Base-by-base conservation (phyloP, 2,329 filamentous ascomycete genomes). In the Pseudogymnoascus sp. region DNA sequence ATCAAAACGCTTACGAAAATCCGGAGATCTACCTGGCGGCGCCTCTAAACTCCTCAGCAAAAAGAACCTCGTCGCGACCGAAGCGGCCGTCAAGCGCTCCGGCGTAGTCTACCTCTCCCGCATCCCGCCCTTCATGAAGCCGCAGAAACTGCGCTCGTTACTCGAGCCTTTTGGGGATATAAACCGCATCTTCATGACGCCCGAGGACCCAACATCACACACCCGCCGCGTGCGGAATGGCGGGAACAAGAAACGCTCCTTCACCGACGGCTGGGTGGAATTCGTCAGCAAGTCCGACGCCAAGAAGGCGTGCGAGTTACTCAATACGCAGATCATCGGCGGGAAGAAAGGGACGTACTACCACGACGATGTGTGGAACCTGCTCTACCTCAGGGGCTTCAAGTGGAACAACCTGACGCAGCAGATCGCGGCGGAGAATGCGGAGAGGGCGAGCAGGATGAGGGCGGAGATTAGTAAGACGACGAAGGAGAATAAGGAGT, bases 111-210 rank as follows among this genome's bases (percentile, higher is more conserved):
- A 95, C 77, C 81, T 96, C 67, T 93, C 90, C 4, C 86, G 91
- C 65, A 85, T 95, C 67, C 91, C 92, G 3, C 92, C 92, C 0
- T 96, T 93, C 76, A 95, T 96, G 90, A 93, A 92, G 71, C 90
- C 90, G 6, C 79, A 81, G 62, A 93, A 93, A 72, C 80, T 95
- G 43, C 86, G 89, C 68, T 86, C 87, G 16, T 85, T 92, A 13
- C 84, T 95, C 63, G 82, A 87, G 66, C 88, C 87, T 8, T 91
- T 92, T 76, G 91, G 91, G 66, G 80, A 81, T 41, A 85, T 93
- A 72, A 90, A 90, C 71, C 87, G 90, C 70, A 87, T 92, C 64
- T 93, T 93, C 77, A 82, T 93, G 16, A 86, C 89, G 0, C 90
- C 90, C 11, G 90, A 95, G 76, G 87, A 92, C 72, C 83, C 86